These are phyloP conservation scores for Ophiocordyceps camponoti-saundersi DNA, from an alignment of 2,329 filamentous ascomycete genomes.

Conservation along the genomic window DNA sequence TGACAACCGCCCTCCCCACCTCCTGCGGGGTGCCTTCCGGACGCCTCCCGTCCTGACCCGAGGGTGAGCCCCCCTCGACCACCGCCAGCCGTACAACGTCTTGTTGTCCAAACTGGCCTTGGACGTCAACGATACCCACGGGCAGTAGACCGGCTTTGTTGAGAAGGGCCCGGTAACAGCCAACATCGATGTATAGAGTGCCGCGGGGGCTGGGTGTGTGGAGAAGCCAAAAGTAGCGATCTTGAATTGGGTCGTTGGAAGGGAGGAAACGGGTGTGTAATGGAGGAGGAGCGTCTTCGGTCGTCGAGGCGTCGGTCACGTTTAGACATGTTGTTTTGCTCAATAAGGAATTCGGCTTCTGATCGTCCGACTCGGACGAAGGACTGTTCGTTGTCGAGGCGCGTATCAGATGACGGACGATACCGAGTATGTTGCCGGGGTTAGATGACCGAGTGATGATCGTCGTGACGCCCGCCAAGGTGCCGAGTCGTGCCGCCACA, in stretches of 20 bases:
- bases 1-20: conserved; percentile 77
- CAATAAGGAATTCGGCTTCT: conserved; percentile 16
- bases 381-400: conserved; percentile 3
- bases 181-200: conserved; percentile 82
- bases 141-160: conserved; percentile 79
- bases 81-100: conserved; percentile 81
- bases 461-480: conserved; percentile 86
- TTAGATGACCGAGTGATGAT: conserved; percentile 90
- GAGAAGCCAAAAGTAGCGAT: conserved; percentile 93
- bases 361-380: conserved; percentile 6
- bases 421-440: conserved; percentile 77
- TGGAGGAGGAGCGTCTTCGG: conserved; percentile 18
- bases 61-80: conserved; percentile 42
- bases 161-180: conserved; percentile 63
- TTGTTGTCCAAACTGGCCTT: conserved; percentile 77
- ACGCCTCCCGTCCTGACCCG: conserved; percentile 23
- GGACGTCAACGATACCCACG: conserved; percentile 78
- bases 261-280: conserved; percentile 89
- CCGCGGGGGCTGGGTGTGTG: conserved; percentile 84
- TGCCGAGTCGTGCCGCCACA: conserved; percentile 77
- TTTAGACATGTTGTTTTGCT: conserved; percentile 25
- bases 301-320: conserved; percentile 11
- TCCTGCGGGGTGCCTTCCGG: conserved; percentile 43
- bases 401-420: conserved; percentile 62
- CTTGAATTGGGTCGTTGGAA: conserved; percentile 67